Evolutionary conservation across 345 rosid genomes (phyloP), one percentile per base, ranked within the genome.

Genomic region (Angophora floribunda): DNA sequence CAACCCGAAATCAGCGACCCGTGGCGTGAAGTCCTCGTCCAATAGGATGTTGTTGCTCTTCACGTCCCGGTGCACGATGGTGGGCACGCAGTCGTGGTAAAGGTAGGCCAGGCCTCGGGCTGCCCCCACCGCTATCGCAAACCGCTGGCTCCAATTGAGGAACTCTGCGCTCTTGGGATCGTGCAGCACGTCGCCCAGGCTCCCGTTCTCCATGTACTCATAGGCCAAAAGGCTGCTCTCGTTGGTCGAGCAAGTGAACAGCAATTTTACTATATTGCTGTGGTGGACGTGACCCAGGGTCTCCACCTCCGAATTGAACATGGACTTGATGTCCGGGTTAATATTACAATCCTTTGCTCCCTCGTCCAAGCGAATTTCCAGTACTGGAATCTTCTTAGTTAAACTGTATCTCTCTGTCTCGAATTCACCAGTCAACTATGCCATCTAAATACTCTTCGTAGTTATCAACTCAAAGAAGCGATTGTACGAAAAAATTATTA

Each of bases 61-160:
- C 63, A 97, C 97, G 86, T 96, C 99, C 30, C 99, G 93, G 90
- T 97, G 97, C 88, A 97, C 90, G 47, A 96, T 96, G 16, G 95
- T 86, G 26, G 97, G 96, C 85, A 90, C 92, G 24, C 94, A 94
- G 86, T 96, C 99, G 49, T 93, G 98, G 55, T 96, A 98, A 89
- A 96, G 85, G 86, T 96, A 96, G 86, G 96, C 95, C 86, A 96
- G 90, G 32, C 99, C 99, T 85, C 92, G 93, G 6, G 97, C 96
- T 0, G 94, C 93, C 26, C 96, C 97, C 6, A 92, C 32, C 4
- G 97, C 99, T 52, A 96, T 91, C 19, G 85, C 87, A 86, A 88
- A 91, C 87, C 98, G 88, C 28, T 87, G 90, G 19, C 85, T 85
- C 98, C 99, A 96, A 13, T 94, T 93, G 6, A 89, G 86, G 36